Percentiles rank a stretch among this genome's conserved stretches.
phyloP scores from a whole-genome alignment of 176 grass and related monocot genomes.

The Avena sativa region DNA sequence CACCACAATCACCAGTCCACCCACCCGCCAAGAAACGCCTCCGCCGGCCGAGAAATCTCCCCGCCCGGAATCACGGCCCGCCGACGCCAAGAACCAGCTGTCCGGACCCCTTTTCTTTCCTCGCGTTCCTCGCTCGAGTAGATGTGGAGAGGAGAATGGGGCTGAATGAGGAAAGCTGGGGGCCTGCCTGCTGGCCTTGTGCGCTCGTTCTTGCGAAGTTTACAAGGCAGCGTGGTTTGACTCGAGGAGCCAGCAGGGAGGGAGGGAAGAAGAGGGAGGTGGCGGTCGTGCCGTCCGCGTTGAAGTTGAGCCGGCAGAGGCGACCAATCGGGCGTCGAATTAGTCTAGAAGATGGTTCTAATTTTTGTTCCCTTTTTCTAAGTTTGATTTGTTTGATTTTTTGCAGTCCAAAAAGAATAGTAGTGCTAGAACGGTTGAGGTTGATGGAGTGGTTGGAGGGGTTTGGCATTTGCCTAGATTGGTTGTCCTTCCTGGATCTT shows the following conservation, averaged over 20 bases:
- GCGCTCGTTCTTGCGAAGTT: slow-evolving; percentile 42
- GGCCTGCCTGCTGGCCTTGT: slow-evolving; percentile 10
- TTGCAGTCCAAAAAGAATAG: not conserved
- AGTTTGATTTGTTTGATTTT: not conserved
- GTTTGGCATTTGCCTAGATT: not conserved
- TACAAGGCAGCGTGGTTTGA: slow-evolving; percentile 54
- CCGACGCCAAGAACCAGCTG: slow-evolving; percentile 25
- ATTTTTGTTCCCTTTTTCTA: not conserved
- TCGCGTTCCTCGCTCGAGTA: not conserved
- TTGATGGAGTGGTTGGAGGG: slow-evolving; percentile 26
- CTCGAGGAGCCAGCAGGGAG: not conserved
- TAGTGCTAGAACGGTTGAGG: not conserved
- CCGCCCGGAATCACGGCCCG: not conserved
- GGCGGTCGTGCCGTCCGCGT: slow-evolving; percentile 42
- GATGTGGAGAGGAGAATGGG: not conserved
- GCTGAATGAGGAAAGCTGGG: slow-evolving; percentile 9
- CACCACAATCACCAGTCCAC: slow-evolving; percentile 7
- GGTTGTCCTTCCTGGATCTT: slow-evolving; percentile 12
- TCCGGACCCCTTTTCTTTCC: not conserved
- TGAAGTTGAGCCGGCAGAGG: slow-evolving; percentile 10
- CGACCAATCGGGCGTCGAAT: slow-evolving; percentile 32
- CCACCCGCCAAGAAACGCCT: slow-evolving; percentile 46
- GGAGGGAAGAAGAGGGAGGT: not conserved
- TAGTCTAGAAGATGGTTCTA: slow-evolving; percentile 17
- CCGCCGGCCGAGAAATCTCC: not conserved